Evolutionary conservation across 2,329 filamentous ascomycete species (phyloP).

Genomic region (Chalaropsis ovoidea): DNA sequence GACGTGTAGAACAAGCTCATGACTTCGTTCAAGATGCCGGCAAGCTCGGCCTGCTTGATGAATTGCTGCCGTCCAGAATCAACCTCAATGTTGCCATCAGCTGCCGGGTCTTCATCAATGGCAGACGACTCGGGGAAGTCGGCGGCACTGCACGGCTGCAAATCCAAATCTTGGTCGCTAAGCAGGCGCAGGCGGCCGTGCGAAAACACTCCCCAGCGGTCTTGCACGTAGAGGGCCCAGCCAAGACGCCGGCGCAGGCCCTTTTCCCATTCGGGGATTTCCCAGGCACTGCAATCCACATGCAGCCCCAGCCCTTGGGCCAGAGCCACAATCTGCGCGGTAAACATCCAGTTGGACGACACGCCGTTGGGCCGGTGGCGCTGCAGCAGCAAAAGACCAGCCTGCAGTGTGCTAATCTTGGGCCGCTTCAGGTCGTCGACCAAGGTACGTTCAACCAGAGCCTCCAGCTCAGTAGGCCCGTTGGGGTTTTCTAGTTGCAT

Average conservation of each 20-base stretch:
- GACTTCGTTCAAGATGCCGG: constrained; percentile 38
- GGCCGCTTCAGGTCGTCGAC: constrained; percentile 33
- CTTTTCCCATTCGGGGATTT: constrained; percentile 45
- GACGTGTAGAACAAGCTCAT: constrained; percentile 30
- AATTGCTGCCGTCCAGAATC: constrained; percentile 36
- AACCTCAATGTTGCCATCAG: constrained; percentile 33
- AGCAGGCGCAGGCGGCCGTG: constrained; percentile 46
- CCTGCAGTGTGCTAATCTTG: constrained; percentile 38
- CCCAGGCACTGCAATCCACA: constrained; percentile 45
- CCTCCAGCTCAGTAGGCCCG: constrained; percentile 31
- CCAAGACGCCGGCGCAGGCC: constrained; percentile 46
- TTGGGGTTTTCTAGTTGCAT: constrained; percentile 34
- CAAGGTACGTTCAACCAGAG: constrained; percentile 32
- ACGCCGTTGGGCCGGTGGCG: constrained; percentile 29
- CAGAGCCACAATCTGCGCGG: constrained; percentile 38
- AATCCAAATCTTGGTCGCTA: constrained; percentile 42
- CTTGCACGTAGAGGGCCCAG: constrained; percentile 49
- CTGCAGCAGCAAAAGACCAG: constrained; percentile 38
- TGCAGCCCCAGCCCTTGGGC: constrained; percentile 43
- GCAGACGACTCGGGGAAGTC: constrained; percentile 29
- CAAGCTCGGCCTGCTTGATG: constrained; percentile 38
- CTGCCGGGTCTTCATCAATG: constrained; percentile 28
- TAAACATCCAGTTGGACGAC: constrained; percentile 32
- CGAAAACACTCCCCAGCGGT: constrained; percentile 46
- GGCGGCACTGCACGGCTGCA: constrained; percentile 29